These are phyloP conservation scores for Kluyveromyces starmeri DNA, from an alignment of 805 yeast genomes.

Conservation along the genomic window DNA sequence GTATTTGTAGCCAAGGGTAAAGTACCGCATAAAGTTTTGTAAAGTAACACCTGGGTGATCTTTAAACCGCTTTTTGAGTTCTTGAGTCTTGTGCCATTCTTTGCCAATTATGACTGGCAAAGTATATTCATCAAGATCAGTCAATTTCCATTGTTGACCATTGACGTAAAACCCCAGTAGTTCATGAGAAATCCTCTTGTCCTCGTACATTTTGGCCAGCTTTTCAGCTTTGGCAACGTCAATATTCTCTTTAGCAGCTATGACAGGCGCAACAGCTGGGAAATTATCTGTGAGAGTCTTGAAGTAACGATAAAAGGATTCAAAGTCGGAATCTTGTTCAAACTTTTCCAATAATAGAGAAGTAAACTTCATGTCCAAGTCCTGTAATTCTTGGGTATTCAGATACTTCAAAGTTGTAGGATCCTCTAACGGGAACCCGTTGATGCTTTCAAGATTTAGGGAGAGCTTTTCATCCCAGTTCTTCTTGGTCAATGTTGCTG, in stretches of 20 bases:
- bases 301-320: conserved; percentile 28
- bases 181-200: conserved; percentile 24
- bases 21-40: conserved; percentile 14
- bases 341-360: conserved; percentile 39
- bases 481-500: conserved; percentile 21
- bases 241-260: conserved; percentile 8
- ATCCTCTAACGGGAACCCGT: conserved; percentile 39
- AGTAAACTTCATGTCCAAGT: conserved; percentile 62
- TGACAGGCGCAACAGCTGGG: conserved; percentile 24
- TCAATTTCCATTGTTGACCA: conserved; percentile 23
- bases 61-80: conserved; percentile 9
- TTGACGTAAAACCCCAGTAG: conserved; percentile 27
- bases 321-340: conserved; percentile 23
- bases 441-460: conserved; percentile 29
- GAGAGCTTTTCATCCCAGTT: conserved; percentile 31
- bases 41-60: conserved; percentile 1
- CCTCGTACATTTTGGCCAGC: conserved; percentile 12
- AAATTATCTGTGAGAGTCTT: conserved; percentile 34
- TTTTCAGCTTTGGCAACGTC: conserved; percentile 8
- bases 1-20: conserved; percentile 17
- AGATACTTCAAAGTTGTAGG: conserved; percentile 19
- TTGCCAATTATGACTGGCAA: conserved; percentile 14
- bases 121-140: conserved; percentile 16
- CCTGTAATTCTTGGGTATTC: conserved; percentile 19
- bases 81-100: conserved; percentile 15